A percentile compares a stretch with the other conserved stretches of the same genome.
Conservation (phyloP, 2,329 filamentous ascomycete species). For the Amesomyces nigricolor region DNA sequence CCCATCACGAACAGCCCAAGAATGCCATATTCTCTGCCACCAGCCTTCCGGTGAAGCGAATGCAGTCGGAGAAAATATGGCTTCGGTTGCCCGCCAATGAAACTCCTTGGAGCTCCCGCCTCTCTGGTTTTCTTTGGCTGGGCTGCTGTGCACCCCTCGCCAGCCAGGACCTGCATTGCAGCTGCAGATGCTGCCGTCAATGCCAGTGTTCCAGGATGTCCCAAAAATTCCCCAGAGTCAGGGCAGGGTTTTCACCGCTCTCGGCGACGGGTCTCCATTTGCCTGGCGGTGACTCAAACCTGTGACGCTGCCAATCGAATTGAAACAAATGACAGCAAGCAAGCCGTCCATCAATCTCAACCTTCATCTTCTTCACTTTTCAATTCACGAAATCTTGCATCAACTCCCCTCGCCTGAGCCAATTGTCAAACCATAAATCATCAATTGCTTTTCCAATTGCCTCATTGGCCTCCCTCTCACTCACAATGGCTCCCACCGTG, state of each 20-base stretch:
- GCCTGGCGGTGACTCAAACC: conserved; percentile 19
- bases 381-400: background rate
- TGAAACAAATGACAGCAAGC: background rate
- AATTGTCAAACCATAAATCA: too few species aligned
- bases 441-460: background rate
- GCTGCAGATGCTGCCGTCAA: background rate
- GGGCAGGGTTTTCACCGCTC: conserved; percentile 16
- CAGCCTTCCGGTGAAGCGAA: too few species aligned
- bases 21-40: too few species aligned
- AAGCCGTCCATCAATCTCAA: background rate
- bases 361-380: background rate
- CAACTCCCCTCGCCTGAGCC: background rate
- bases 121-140: too few species aligned
- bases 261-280: conserved; percentile 5
- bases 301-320: background rate
- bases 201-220: background rate
- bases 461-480: background rate
- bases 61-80: too few species aligned
- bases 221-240: conserved; percentile 10
- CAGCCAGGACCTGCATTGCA: background rate
- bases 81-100: conserved; percentile 1
- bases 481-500: conserved; percentile 33
- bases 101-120: background rate
- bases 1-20: too few species aligned
- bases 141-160: background rate